phyloP scores from a whole-genome alignment of 768 basidiomycete genomes.

The Multifurca ochricompacta region DNA sequence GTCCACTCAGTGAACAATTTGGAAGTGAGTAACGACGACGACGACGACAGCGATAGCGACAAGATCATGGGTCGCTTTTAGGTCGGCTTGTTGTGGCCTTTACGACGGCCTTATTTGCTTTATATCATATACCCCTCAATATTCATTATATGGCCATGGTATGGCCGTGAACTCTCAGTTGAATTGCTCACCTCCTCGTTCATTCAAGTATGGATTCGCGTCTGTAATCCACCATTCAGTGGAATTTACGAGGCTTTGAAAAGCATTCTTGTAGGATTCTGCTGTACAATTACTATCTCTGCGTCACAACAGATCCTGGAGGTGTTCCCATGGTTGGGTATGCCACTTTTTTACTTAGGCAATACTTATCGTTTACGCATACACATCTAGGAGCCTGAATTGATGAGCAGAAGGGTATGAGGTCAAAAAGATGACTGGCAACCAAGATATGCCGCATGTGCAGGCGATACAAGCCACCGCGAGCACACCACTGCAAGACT shows the following conservation, averaged over 20 bases:
- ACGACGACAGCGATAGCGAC: background rate
- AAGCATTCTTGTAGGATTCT: slow-evolving; percentile 71
- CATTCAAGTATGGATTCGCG: slow-evolving; percentile 85
- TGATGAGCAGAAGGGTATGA: slow-evolving; percentile 65
- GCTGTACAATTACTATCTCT: slow-evolving; percentile 83
- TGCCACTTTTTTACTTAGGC: slow-evolving; percentile 21
- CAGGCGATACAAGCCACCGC: slow-evolving; percentile 74
- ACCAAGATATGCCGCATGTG: slow-evolving; percentile 84
- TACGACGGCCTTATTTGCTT: slow-evolving; percentile 73
- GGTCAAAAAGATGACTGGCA: slow-evolving; percentile 81
- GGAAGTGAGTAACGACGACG: too few relatives aligned
- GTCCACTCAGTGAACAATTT: too few relatives aligned
- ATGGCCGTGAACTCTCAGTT: slow-evolving; percentile 63
- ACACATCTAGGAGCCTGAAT: slow-evolving; percentile 60
- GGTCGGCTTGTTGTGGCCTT: slow-evolving; percentile 59
- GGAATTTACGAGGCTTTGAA: slow-evolving; percentile 11
- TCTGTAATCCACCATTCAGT: background rate
- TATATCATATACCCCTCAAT: slow-evolving; percentile 86
- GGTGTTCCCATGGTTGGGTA: slow-evolving; percentile 76
- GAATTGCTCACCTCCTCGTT: slow-evolving; percentile 68
- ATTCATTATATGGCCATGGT: slow-evolving; percentile 92
- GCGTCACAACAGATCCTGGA: slow-evolving; percentile 80
- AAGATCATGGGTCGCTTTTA: slow-evolving; percentile 38
- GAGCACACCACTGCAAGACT: slow-evolving; percentile 87
- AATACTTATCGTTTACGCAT: background rate